A percentile compares a stretch with the other conserved stretches of the same genome.
Conservation (phyloP, 352 stramenopile genomes). For the Phytophthora melonis region DNA sequence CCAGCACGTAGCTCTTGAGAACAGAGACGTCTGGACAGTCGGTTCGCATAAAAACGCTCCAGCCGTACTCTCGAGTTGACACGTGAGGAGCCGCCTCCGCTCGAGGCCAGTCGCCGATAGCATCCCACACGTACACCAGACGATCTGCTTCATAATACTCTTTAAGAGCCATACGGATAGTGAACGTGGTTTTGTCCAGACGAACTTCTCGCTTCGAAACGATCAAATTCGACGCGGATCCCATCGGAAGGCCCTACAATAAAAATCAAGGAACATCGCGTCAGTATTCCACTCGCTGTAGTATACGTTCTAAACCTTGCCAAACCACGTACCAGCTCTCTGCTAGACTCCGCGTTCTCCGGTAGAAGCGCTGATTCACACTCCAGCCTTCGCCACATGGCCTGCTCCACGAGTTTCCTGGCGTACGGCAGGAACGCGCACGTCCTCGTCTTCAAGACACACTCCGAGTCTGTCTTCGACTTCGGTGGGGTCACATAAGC, state of each 20-base stretch:
- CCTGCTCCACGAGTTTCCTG: slow-evolving; percentile 16
- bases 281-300: not conserved
- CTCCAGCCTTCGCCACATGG: slow-evolving; percentile 28
- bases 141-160: slow-evolving; percentile 26
- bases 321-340: slow-evolving; percentile 19
- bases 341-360: slow-evolving; percentile 7
- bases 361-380: slow-evolving; percentile 29
- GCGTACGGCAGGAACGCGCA: slow-evolving; percentile 26
- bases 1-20: slow-evolving; percentile 22
- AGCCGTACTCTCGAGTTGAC: slow-evolving; percentile 27
- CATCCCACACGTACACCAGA: slow-evolving; percentile 32
- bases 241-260: slow-evolving; percentile 20
- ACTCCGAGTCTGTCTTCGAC: not conserved
- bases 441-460: slow-evolving; percentile 23
- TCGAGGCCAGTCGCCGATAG: slow-evolving; percentile 24
- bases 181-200: slow-evolving; percentile 15
- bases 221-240: slow-evolving; percentile 24
- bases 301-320: not conserved
- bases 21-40: slow-evolving; percentile 12
- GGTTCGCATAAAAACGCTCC: slow-evolving; percentile 7
- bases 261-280: not conserved
- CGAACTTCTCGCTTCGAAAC: slow-evolving; percentile 29
- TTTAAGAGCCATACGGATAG: slow-evolving; percentile 27
- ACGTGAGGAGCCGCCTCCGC: not conserved
- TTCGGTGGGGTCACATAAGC: slow-evolving; percentile 8